These are phyloP conservation scores for Mortierella sp. DNA, from an alignment of 371 early-diverging fungal genomes.

Conservation along the genomic window DNA sequence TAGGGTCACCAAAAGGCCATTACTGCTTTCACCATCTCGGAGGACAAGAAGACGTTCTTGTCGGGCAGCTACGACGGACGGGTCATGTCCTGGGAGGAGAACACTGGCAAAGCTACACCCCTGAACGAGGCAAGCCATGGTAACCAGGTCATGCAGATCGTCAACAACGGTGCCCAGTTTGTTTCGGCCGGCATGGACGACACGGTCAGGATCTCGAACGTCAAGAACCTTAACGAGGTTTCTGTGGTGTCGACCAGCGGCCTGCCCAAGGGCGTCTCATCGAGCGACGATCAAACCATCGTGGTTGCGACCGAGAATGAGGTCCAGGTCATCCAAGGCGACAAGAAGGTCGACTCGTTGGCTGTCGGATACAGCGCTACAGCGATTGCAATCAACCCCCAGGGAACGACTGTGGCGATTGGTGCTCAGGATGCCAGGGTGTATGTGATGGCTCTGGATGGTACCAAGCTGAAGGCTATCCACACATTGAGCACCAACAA, in stretches of 20 bases:
- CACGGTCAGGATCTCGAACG: constrained; percentile 46
- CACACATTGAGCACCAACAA: constrained; percentile 65
- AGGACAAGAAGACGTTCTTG: constrained; percentile 72
- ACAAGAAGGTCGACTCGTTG: constrained; percentile 41
- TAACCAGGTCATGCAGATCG: constrained; percentile 78
- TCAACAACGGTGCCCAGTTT: constrained; percentile 60
- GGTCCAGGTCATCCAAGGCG: constrained; percentile 47
- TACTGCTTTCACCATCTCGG: constrained; percentile 78
- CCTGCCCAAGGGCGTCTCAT: constrained; percentile 68
- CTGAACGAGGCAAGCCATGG: constrained; percentile 70
- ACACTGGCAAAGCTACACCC: constrained; percentile 54
- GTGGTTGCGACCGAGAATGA: constrained; percentile 65
- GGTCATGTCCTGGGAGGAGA: constrained; percentile 63
- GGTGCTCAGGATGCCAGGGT: constrained; percentile 77
- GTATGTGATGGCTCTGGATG: constrained; percentile 47
- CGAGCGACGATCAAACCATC: constrained; percentile 59
- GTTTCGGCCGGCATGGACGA: constrained; percentile 88
- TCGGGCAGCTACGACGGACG: constrained; percentile 95
- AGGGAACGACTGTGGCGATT: constrained; percentile 71
- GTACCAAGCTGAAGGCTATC: constrained; percentile 35
- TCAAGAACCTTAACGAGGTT: constrained; percentile 20
- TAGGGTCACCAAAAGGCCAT: constrained; percentile 91
- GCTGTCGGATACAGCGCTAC: constrained; percentile 66
- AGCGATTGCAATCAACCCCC: constrained; percentile 69
- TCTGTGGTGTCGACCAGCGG: constrained; percentile 60